phyloP scores from a whole-genome alignment of 495 filamentous ascomycete genomes.

The Astrocystis sublimbata region DNA sequence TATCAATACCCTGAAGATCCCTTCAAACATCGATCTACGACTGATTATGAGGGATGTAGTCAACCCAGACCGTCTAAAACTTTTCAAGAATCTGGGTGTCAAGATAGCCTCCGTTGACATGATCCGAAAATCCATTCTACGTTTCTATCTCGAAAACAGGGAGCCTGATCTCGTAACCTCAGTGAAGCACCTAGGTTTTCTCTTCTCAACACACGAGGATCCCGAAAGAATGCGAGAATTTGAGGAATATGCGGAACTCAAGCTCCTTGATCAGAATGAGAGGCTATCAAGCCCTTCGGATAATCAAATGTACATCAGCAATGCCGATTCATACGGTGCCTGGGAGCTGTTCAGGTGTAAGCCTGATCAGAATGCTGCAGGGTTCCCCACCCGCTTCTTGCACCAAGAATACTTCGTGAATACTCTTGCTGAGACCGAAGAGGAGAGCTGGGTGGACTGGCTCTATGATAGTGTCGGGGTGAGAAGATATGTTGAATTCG shows the following conservation, averaged over 20 bases:
- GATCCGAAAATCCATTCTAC: slow-evolving; percentile 11
- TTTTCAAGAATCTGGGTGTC: slow-evolving; percentile 32
- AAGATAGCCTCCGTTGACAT: neutral
- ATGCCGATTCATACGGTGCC: slow-evolving; percentile 23
- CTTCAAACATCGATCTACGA: slow-evolving; percentile 19
- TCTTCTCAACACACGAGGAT: neutral
- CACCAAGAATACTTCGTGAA: too few species aligned
- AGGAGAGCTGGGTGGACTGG: too few species aligned
- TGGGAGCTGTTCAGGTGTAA: too few species aligned
- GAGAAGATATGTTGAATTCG: too few species aligned
- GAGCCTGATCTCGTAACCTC: neutral
- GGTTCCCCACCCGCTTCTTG: too few species aligned
- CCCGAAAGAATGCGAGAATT: neutral
- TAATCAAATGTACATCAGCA: slow-evolving; percentile 21
- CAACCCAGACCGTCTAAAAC: slow-evolving; percentile 22
- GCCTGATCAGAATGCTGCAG: too few species aligned
- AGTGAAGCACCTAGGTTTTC: neutral
- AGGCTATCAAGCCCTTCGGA: slow-evolving; percentile 1
- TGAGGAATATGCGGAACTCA: neutral
- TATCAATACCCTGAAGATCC: slow-evolving; percentile 20
- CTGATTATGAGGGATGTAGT: slow-evolving; percentile 21
- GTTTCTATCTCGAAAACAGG: slow-evolving; percentile 1
- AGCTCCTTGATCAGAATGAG: neutral
- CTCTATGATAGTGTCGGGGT: too few species aligned
- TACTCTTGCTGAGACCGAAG: too few species aligned